phyloP scores from a whole-genome alignment of 2,329 filamentous ascomycete genomes.

The Diaporthe batatas region DNA sequence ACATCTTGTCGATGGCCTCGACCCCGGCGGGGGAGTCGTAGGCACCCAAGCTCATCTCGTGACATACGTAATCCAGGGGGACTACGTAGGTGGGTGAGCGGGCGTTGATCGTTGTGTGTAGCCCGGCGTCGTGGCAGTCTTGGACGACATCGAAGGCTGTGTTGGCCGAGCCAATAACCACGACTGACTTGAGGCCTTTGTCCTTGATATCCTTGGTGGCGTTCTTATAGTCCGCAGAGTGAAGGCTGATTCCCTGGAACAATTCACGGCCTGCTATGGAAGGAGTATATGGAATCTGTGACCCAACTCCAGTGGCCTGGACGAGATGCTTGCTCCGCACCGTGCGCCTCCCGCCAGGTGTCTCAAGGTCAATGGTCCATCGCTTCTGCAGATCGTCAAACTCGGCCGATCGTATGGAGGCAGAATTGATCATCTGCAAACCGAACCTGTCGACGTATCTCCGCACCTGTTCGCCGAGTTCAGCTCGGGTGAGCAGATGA shows the following conservation, averaged over 20 bases:
- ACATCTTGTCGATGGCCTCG: not conserved
- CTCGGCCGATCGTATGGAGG: constrained; percentile 51
- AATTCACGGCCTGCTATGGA: constrained; percentile 53
- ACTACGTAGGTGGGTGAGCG: constrained; percentile 50
- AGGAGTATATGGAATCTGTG: constrained; percentile 55
- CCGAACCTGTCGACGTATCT: constrained; percentile 61
- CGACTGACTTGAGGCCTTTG: constrained; percentile 43
- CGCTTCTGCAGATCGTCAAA: constrained; percentile 39
- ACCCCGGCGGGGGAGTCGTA: not conserved
- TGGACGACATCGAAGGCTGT: constrained; percentile 56
- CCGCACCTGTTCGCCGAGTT: constrained; percentile 62
- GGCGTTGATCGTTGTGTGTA: constrained; percentile 51
- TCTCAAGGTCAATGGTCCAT: constrained; percentile 54
- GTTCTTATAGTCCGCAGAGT: constrained; percentile 57
- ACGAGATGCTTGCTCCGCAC: constrained; percentile 59
- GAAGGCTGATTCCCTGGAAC: constrained; percentile 59
- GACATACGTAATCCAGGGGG: not conserved
- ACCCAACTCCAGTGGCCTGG: constrained; percentile 61
- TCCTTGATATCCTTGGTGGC: constrained; percentile 49
- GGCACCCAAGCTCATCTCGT: not conserved
- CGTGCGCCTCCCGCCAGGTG: constrained; percentile 45
- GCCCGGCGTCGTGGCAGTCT: constrained; percentile 51
- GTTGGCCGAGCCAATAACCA: constrained; percentile 57
- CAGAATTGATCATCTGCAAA: constrained; percentile 59
- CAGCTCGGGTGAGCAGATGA: constrained; percentile 59